Base-by-base conservation (phyloP, 345 rosid genomes). In the Zanthoxylum bungeanum region DNA sequence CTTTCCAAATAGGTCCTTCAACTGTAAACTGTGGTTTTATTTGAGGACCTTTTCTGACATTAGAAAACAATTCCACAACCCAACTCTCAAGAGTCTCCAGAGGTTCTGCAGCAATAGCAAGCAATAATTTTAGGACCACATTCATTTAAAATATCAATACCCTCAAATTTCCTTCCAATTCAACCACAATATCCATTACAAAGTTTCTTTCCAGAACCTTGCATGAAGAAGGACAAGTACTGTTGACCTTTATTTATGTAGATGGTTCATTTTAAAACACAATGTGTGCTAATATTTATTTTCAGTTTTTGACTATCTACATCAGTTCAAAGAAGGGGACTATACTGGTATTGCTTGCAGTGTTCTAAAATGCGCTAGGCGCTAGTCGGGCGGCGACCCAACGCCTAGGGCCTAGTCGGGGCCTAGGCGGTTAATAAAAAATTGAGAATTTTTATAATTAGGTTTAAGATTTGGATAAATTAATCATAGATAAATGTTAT, bases 61-160 rank as follows among this genome's bases (percentile, higher is more conserved):
- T 76, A 68, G 82, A 75, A 82, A 95, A 92, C 71, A 89, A 78
- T 80, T 95, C 96, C 64, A 81, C 75, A 75, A 91, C 96, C 99
- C 99, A 92, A 73, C 85, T 81, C 83, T 95, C 87, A 77, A 95
- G 93, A 49, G 84, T 69, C 79, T 95, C 99, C 73, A 95, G 87
- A 78, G 94, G 74, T 80, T 95, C 99, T 95, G 90, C 87, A 81
- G 63, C 60, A 84, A 68, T 59, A 40, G 68, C 17, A 53, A 71
- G 33, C 33, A 70, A 42, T 55, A 30, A 7, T 63, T 59, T 37
- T 21, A 59, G 12, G 25, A 67, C 25, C 39, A 51, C 9, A 58
- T 16, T 21, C 28, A 66, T 52, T 40, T 60, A 50, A 36, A 24
- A 55, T 46, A 34, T n/a, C 8, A 67, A 62, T 30, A 44, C 8